phyloP scores from a whole-genome alignment of 495 filamentous ascomycete species.

The Aspergillus bridgeri region DNA sequence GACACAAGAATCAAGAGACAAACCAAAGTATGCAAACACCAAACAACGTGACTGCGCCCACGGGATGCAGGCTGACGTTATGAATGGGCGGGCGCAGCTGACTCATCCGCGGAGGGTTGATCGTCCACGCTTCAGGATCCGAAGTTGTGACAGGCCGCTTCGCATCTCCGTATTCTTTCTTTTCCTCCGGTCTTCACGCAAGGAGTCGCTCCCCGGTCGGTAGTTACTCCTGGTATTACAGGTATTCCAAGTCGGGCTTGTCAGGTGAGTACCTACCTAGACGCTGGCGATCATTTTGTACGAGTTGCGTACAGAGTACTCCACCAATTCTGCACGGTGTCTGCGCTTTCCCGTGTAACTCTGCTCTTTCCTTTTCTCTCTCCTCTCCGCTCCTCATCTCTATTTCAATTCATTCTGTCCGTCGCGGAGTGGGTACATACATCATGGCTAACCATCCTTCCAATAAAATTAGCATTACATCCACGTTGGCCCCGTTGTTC shows the following conservation, averaged over 20 bases:
- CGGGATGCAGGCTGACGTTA: constrained; percentile 5
- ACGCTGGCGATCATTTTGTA: neutral
- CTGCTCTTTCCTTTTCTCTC: neutral
- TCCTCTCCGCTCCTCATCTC: neutral
- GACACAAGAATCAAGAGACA: too few species aligned
- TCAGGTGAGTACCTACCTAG: constrained; percentile 4
- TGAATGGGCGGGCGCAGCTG: constrained; percentile 2
- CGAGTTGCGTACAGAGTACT: neutral
- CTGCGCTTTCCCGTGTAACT: neutral
- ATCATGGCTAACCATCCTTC: neutral
- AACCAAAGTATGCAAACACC: neutral
- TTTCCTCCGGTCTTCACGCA: constrained; percentile 16
- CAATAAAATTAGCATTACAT: constrained; percentile 5
- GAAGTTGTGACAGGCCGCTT: constrained; percentile 28
- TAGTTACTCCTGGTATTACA: neutral
- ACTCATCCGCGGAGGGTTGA: constrained; percentile 4
- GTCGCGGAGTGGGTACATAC: neutral
- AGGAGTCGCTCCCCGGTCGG: constrained; percentile 6
- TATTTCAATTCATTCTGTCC: neutral
- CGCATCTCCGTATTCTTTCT: constrained; percentile 15
- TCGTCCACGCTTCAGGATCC: constrained; percentile 33
- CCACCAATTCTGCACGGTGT: neutral
- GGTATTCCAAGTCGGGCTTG: neutral
- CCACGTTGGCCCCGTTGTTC: neutral
- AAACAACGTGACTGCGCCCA: neutral